Evolutionary conservation across 225 moss, liverwort and hornwort species (phyloP).

Genomic region (Pseudoscleropodium purum): DNA sequence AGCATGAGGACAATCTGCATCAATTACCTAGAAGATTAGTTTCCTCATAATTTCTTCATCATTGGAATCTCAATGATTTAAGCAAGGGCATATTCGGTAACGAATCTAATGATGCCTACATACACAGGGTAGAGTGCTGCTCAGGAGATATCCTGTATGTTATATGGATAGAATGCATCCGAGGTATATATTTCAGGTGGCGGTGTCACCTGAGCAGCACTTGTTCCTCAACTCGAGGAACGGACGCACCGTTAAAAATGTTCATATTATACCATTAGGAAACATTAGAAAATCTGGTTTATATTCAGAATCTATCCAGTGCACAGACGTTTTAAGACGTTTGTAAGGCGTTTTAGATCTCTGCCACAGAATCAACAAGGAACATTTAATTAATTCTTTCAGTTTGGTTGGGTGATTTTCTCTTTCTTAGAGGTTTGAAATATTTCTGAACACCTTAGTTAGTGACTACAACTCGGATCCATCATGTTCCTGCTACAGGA

Average conservation of each 20-base stretch:
- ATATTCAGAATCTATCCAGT: neutral
- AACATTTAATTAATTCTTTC: neutral
- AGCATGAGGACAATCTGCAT: neutral
- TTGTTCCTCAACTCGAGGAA: neutral
- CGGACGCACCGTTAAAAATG: neutral
- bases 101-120: neutral
- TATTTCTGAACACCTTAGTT: neutral
- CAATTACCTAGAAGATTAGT: neutral
- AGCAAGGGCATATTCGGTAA: neutral
- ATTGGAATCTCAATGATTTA: neutral
- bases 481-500: slow-evolving; percentile 22
- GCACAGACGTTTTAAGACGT: neutral
- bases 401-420: neutral
- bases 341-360: neutral
- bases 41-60: neutral
- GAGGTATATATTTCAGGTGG: neutral
- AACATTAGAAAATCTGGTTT: neutral
- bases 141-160: neutral
- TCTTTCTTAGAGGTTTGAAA: neutral
- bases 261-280: neutral
- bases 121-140: neutral
- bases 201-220: neutral
- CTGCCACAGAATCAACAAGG: neutral
- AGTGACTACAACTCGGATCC: neutral
- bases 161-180: neutral